Conservation (phyloP, 352 stramenopile species). For the Phytopythium vexans region DNA sequence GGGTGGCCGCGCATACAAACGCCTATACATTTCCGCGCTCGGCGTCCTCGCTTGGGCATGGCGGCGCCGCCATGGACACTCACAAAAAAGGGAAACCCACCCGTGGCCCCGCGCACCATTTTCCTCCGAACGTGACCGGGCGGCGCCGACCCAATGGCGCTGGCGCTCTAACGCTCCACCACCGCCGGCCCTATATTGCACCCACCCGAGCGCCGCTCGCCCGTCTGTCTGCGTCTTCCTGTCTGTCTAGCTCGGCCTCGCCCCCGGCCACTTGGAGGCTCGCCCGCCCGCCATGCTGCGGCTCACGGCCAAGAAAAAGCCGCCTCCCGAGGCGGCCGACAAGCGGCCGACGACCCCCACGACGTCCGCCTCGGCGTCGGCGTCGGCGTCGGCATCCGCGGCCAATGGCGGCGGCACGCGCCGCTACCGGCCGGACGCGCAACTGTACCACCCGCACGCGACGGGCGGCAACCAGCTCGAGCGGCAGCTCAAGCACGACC, state of each 20-base stretch:
- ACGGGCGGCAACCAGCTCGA: background rate
- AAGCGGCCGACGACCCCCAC: conserved; percentile 2
- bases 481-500: conserved; percentile 18
- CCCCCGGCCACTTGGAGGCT: too few relatives aligned
- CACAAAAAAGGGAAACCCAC: conserved; percentile 1
- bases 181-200: background rate
- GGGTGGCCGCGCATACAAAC: background rate
- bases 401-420: background rate
- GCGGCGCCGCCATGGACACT: background rate
- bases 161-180: conserved; percentile 4
- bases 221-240: too few relatives aligned
- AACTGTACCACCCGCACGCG: conserved; percentile 4
- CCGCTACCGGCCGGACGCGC: conserved; percentile 1
- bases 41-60: background rate
- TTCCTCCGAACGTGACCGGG: too few relatives aligned
- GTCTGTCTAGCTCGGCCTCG: too few relatives aligned
- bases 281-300: too few relatives aligned
- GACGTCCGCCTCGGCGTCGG: conserved; percentile 1
- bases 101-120: too few relatives aligned
- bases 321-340: conserved; percentile 2
- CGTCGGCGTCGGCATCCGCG: background rate
- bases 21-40: conserved; percentile 2
- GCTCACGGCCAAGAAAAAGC: conserved; percentile 1
- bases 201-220: too few relatives aligned
- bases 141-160: conserved; percentile 1